phyloP scores from a whole-genome alignment of 768 basidiomycete genomes.

The Pleurotus platypus region DNA sequence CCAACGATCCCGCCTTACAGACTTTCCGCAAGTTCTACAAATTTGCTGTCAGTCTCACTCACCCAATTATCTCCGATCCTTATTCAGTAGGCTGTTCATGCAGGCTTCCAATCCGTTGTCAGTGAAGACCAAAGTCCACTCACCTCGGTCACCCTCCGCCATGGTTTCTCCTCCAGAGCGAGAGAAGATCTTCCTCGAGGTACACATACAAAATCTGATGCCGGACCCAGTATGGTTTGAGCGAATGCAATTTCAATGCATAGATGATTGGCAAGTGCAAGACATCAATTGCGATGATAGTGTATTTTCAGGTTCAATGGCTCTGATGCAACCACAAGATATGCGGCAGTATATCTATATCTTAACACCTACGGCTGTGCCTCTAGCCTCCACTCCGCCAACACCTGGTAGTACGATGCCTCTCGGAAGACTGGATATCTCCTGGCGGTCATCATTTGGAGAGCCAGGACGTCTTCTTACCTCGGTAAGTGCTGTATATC shows the following conservation, averaged over 20 bases:
- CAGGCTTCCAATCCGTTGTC: conserved; percentile 93
- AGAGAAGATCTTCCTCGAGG: conserved; percentile 86
- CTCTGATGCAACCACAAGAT: conserved; percentile 81
- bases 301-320: conserved; percentile 59
- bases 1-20: conserved; percentile 53
- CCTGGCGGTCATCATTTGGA: conserved; percentile 82
- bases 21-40: conserved; percentile 90
- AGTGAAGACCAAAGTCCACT: conserved; percentile 92
- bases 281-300: conserved; percentile 46
- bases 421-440: conserved; percentile 84
- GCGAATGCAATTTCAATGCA: conserved; percentile 74
- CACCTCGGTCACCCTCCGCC: conserved; percentile 70
- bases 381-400: conserved; percentile 43
- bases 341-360: conserved; percentile 87
- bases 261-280: conserved; percentile 58
- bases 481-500: conserved; percentile 32
- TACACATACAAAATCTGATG: conserved; percentile 88
- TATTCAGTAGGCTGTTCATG: neutral
- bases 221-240: conserved; percentile 76
- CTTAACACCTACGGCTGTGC: conserved; percentile 48
- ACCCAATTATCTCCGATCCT: neutral
- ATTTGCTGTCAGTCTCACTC: conserved; percentile 62
- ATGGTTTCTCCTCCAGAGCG: conserved; percentile 59
- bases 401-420: conserved; percentile 71
- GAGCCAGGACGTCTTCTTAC: conserved; percentile 87